Evolutionary conservation across 257 asterid species (phyloP).

Genomic region (Solanum habrochaites): DNA sequence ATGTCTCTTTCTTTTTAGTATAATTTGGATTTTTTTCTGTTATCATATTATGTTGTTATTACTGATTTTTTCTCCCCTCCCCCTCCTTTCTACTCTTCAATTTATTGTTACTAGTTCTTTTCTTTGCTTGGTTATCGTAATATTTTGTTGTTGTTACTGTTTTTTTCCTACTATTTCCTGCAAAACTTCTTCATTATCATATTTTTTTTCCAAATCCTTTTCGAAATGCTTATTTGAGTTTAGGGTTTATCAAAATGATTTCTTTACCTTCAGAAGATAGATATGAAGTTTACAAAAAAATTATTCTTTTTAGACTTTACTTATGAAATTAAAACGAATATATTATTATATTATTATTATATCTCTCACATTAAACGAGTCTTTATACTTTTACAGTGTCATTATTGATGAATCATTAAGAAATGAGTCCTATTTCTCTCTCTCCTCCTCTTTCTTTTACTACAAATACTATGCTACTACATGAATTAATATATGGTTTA

Average conservation of each 20-base stretch:
- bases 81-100: background rate
- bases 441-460: slow-evolving; percentile 7
- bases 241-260: background rate
- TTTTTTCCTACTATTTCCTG: background rate
- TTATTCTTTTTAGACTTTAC: accelerated
- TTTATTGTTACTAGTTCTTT: too few species aligned
- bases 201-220: background rate
- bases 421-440: background rate
- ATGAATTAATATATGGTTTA: slow-evolving; percentile 22
- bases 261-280: accelerated
- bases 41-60: too few species aligned
- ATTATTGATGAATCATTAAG: slow-evolving; percentile 1
- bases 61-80: too few species aligned
- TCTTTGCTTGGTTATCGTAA: too few species aligned
- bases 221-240: background rate
- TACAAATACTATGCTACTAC: background rate
- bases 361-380: background rate
- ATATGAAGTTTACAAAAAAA: too few species aligned
- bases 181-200: background rate
- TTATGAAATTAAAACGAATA: background rate
- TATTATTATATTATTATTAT: background rate
- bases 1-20: too few species aligned
- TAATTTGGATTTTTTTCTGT: too few species aligned
- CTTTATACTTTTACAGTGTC: background rate
- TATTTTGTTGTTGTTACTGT: too few species aligned